Evolutionary conservation across 352 stramenopile genomes (phyloP).

Genomic region (Pythium scleroteichum): DNA sequence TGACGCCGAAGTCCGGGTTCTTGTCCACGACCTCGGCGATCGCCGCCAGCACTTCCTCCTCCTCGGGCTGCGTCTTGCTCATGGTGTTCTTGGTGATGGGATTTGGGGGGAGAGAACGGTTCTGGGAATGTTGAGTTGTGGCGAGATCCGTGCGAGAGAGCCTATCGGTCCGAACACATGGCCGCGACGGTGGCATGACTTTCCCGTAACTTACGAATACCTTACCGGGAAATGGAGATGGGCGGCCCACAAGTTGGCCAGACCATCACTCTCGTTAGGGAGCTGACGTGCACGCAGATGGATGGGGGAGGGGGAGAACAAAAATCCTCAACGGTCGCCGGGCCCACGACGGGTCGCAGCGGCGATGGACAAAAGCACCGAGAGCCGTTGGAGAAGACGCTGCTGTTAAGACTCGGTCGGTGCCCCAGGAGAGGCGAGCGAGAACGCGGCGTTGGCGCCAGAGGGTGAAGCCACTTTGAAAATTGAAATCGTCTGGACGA

Average conservation of each 20-base stretch:
- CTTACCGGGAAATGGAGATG: not conserved
- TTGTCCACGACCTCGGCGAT: slow-evolving; percentile 55
- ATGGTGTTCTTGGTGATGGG: slow-evolving; percentile 29
- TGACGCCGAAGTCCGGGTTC: slow-evolving; percentile 73
- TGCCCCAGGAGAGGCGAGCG: too few species aligned
- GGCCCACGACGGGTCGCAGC: not conserved
- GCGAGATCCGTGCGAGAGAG: slow-evolving; percentile 11
- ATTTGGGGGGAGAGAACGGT: not conserved
- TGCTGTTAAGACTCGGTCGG: too few species aligned
- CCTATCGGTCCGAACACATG: slow-evolving; percentile 11
- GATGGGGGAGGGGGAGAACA: too few species aligned
- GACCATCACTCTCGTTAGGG: slow-evolving; percentile 4
- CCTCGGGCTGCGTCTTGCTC: slow-evolving; percentile 59
- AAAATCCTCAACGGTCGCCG: too few species aligned
- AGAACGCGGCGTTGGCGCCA: not conserved
- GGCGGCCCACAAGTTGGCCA: not conserved
- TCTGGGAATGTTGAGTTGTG: slow-evolving; percentile 10
- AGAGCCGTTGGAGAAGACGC: too few species aligned
- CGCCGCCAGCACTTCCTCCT: slow-evolving; percentile 59
- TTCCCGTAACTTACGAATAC: slow-evolving; percentile 15
- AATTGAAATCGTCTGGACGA: not conserved
- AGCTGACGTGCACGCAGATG: too few species aligned
- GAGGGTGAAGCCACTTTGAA: not conserved
- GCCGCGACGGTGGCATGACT: slow-evolving; percentile 14
- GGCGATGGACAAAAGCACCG: too few species aligned